A percentile compares a stretch with the other conserved stretches of the same genome.
These are phyloP conservation scores for Picea abies DNA, from an alignment of 83 land plant species.

Conservation along the genomic window DNA sequence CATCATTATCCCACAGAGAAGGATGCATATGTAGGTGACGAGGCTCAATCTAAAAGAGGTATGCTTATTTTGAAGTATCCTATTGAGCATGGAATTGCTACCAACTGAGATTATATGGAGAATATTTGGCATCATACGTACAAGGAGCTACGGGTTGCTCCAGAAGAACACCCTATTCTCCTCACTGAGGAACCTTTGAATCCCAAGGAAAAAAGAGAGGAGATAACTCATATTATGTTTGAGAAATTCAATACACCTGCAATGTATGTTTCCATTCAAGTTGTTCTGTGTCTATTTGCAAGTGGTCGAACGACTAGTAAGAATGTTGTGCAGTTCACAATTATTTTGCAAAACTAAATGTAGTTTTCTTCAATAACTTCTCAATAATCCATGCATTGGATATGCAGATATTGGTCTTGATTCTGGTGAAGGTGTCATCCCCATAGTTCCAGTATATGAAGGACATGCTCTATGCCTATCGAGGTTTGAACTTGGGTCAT, in stretches of 20 bases:
- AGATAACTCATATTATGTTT: conserved; percentile 43
- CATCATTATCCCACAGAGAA: background rate
- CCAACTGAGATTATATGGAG: conserved; percentile 45
- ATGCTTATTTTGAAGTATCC: conserved; percentile 11
- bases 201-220: conserved; percentile 37
- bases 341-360: no score
- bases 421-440: conserved; percentile 50
- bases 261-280: conserved; percentile 36
- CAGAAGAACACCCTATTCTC: conserved; percentile 39
- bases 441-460: conserved; percentile 44
- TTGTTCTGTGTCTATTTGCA: conserved; percentile 36
- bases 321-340: background rate
- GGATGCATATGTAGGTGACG: conserved; percentile 42
- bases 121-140: conserved; percentile 45
- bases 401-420: conserved; percentile 50
- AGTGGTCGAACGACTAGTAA: conserved; percentile 37
- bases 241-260: conserved; percentile 37
- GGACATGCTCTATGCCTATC: conserved; percentile 28
- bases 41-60: conserved; percentile 37
- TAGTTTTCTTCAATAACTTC: no score
- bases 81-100: conserved; percentile 35
- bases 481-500: no score
- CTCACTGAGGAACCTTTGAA: conserved; percentile 38
- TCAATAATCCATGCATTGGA: no score
- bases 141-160: conserved; percentile 37